These are phyloP conservation scores for Cladosporium sphaerospermum DNA, from an alignment of 2,329 filamentous ascomycete genomes.

Conservation along the genomic window DNA sequence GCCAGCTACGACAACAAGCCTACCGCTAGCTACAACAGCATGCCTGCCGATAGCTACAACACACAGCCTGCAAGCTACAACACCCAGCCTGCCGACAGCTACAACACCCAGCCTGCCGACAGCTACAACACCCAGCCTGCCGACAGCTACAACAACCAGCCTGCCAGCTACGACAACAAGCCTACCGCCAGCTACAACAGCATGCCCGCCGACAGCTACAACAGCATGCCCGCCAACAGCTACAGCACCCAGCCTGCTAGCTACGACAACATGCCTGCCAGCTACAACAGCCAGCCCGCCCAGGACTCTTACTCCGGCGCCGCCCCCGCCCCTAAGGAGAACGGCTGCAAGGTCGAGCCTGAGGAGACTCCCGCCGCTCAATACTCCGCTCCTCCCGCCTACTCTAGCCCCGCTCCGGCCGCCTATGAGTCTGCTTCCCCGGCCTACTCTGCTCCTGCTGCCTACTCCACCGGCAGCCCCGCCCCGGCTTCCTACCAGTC, in stretches of 20 bases:
- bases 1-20: not conserved
- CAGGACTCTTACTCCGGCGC: not conserved
- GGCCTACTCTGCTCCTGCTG: not conserved
- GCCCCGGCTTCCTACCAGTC: not conserved
- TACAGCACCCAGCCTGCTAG: not conserved
- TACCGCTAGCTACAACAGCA: not conserved
- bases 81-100: not conserved
- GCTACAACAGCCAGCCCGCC: not conserved
- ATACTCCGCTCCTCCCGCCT: not conserved
- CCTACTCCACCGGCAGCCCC: not conserved
- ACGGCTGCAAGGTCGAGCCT: not conserved
- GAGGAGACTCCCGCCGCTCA: not conserved
- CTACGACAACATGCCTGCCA: conserved; percentile 1
- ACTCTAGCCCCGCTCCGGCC: not conserved
- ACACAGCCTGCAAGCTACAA: not conserved
- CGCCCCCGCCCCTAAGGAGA: not conserved
- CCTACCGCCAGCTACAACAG: not conserved
- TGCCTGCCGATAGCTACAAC: not conserved
- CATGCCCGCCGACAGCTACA: not conserved
- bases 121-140: not conserved
- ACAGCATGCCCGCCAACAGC: not conserved
- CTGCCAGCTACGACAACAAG: conserved; percentile 1
- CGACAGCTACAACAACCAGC: not conserved
- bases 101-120: not conserved
- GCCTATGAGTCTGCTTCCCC: not conserved